Base-by-base conservation (phyloP, 2,329 filamentous ascomycete genomes). In the Cladosporium sp. region DNA sequence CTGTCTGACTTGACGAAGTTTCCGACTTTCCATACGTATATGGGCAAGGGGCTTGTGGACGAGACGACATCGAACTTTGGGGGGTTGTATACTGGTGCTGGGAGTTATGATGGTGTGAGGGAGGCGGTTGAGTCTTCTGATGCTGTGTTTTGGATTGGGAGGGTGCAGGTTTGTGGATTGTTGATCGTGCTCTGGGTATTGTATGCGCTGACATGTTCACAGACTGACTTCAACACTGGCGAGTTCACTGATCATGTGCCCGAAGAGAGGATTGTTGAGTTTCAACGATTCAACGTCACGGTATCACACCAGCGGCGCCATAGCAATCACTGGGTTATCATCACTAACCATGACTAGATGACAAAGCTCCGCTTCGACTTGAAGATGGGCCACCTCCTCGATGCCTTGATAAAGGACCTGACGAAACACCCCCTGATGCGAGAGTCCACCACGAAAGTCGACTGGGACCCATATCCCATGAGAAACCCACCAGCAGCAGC, bases 351-450 rank as follows among this genome's bases (percentile, higher is more conserved):
- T 43, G 7, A 1, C 6, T 16, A 45, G 36, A 48, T 48, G 6
- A 47, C 38, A 46, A 89, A 88, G 67, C 87, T 86, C 0, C 82
- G 86, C 57, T 94, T 86, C 0, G 82, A 83, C 40, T 78, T 93
- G 7, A 78, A 82, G 53, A 56, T 59, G 51, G 38, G 53, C 53
- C 84, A 85, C 43, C 86, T 95, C 15, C 75, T 96, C 29, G 77
- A 76, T 53, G 88, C 88, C 64, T 67, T 95, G 18, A 78, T 84
- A 25, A 69, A 82, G 9, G 74, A 76, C 35, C 62, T 82, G 30
- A 70, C 71, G 38, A 73, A 79, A 30, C 20, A n/a, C 8, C 50
- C 51, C 57, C 75, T 92, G 43, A 78, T 77, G 42, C 71, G 78
- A 3, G 78, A 25, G 11, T 39, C 36, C 4, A n/a, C 81, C 1